These are phyloP conservation scores for Neurospora sp. DNA, from an alignment of 495 filamentous ascomycete species.

Conservation along the genomic window DNA sequence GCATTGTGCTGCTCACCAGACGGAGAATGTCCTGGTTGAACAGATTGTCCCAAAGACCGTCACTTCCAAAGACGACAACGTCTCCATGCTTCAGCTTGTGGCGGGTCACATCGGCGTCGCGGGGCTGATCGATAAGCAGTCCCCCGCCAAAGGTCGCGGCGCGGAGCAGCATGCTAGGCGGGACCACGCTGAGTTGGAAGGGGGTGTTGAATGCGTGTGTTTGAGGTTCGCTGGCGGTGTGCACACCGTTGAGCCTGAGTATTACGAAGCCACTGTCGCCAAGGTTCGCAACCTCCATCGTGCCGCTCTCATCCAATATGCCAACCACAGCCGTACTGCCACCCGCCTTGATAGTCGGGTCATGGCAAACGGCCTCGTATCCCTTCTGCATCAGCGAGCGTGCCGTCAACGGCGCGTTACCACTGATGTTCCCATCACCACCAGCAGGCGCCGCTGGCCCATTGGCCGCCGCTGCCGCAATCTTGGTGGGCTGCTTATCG, in stretches of 20 bases:
- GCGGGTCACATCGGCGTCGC: constrained; percentile 69
- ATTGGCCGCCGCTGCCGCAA: background rate
- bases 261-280: constrained; percentile 95
- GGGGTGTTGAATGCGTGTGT: constrained; percentile 98
- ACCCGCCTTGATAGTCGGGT: constrained; percentile 63
- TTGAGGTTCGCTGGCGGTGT: constrained; percentile 72
- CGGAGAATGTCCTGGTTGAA: constrained; percentile 77
- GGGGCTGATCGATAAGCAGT: constrained; percentile 68
- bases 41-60: constrained; percentile 97
- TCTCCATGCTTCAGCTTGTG: constrained; percentile 79
- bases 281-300: constrained; percentile 82
- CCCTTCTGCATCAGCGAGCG: constrained; percentile 67
- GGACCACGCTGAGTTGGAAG: constrained; percentile 85
- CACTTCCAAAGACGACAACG: constrained; percentile 81
- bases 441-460: constrained; percentile 11
- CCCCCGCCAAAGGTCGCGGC: constrained; percentile 72
- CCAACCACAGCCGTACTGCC: constrained; percentile 87
- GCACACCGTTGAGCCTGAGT: constrained; percentile 70
- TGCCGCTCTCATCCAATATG: constrained; percentile 56
- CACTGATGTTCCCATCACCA: background rate
- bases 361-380: constrained; percentile 69
- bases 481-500: constrained; percentile 11
- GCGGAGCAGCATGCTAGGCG: constrained; percentile 63
- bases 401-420: constrained; percentile 37
- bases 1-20: constrained; percentile 68